A percentile compares a stretch with the other conserved stretches of the same genome.
Evolutionary conservation across 2,329 filamentous ascomycete species (phyloP).

Genomic region (Pseudovirgaria hyperparasitica): DNA sequence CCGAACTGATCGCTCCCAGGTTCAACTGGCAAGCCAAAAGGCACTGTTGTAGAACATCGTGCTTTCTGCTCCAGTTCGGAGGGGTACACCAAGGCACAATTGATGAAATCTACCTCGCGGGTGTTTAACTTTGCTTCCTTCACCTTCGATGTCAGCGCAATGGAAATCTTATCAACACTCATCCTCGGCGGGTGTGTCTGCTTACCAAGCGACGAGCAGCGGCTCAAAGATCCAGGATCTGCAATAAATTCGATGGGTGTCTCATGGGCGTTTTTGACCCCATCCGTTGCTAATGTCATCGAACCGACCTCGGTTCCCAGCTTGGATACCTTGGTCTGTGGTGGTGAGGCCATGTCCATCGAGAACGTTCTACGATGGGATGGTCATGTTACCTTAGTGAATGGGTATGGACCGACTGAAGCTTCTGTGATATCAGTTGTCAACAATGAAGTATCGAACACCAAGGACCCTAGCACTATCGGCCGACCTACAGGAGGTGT

Average conservation of each 20-base stretch:
- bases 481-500: conserved; percentile 12
- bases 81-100: conserved; percentile 15
- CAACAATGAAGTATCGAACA: conserved; percentile 12
- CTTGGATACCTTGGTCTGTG: conserved; percentile 7
- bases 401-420: conserved; percentile 19
- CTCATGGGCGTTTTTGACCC: conserved; percentile 21
- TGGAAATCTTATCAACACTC: conserved; percentile 20
- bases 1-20: too few species aligned
- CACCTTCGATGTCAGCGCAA: conserved; percentile 21
- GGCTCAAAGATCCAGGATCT: conserved; percentile 30
- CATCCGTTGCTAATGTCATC: conserved; percentile 21
- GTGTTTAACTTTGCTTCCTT: conserved; percentile 24
- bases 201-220: conserved; percentile 25
- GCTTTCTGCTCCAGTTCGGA: conserved; percentile 16
- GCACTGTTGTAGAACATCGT: conserved; percentile 17
- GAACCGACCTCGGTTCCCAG: conserved; percentile 4
- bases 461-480: conserved; percentile 13
- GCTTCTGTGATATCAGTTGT: conserved; percentile 14
- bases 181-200: conserved; percentile 20
- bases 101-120: conserved; percentile 15
- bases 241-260: conserved; percentile 16
- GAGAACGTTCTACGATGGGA: conserved; percentile 16
- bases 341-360: conserved; percentile 15
- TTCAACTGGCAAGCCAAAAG: conserved; percentile 17
- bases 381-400: conserved; percentile 13